Evolutionary conservation across 805 yeast species (phyloP).

Genomic region (Isabelozyma pseudorhagii): DNA sequence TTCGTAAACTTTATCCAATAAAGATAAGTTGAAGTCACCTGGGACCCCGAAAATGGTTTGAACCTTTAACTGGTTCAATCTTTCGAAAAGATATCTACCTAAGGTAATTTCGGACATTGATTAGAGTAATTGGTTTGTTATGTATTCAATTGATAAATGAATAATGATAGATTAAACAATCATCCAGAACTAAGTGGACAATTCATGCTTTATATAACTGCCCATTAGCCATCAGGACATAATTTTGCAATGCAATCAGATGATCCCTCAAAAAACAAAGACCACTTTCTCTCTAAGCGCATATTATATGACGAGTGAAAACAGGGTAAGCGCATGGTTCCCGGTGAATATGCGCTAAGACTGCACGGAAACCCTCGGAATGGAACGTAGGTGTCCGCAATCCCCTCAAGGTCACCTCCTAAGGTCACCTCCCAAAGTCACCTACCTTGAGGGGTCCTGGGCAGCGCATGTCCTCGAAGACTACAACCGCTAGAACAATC

Average conservation of each 20-base stretch:
- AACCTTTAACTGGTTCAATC: constrained; percentile 69
- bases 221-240: not conserved
- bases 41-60: constrained; percentile 77
- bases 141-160: constrained; percentile 3
- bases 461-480: no score
- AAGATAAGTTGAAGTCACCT: constrained; percentile 74
- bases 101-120: constrained; percentile 49
- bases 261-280: not conserved
- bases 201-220: not conserved
- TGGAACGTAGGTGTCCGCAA: no score
- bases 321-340: not conserved
- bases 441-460: no score
- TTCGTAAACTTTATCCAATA: constrained; percentile 70
- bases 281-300: not conserved
- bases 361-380: no score
- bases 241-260: not conserved
- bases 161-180: not conserved
- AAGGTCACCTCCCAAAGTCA: no score
- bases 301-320: not conserved
- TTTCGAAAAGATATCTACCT: constrained; percentile 76
- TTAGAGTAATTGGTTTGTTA: not conserved
- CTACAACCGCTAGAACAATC: no score
- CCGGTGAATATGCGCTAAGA: no score
- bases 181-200: not conserved
- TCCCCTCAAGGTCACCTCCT: no score